Percentiles rank a stretch among this genome's conserved stretches.
Evolutionary conservation across 1,139 yeast genomes (phyloP).

Genomic region (Hanseniaspora uvarum): DNA sequence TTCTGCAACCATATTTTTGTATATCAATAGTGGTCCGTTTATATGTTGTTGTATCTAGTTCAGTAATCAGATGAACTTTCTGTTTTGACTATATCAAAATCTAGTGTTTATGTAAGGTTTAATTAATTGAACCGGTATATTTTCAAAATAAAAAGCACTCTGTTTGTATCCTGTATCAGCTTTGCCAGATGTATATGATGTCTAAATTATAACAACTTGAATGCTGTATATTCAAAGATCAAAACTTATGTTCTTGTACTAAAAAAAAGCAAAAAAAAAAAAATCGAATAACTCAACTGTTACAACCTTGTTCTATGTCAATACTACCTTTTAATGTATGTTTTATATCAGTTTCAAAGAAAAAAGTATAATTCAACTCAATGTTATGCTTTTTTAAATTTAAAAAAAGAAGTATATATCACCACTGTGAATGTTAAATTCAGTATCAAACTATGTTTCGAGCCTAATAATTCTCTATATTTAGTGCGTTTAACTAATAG

Average conservation of each 20-base stretch:
- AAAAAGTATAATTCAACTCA: neutral
- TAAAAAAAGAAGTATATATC: neutral
- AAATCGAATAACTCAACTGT: neutral
- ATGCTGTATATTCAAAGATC: neutral
- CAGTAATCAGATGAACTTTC: no score
- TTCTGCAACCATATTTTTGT: neutral
- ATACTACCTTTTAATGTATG: neutral
- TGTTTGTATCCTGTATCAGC: neutral
- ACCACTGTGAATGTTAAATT: neutral
- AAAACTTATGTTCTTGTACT: neutral
- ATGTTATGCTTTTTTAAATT: no score
- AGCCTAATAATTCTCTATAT: neutral
- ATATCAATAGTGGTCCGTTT: neutral
- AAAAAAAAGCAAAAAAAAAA: neutral
- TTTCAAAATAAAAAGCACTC: neutral
- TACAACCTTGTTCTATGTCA: neutral
- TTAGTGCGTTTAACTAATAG: constrained; percentile 1
- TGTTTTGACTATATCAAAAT: neutral
- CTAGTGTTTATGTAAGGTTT: neutral
- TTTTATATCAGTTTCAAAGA: neutral
- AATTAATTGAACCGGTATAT: neutral
- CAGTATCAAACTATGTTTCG: neutral
- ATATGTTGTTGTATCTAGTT: no score
- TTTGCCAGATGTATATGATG: neutral
- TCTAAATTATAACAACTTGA: neutral